A percentile compares a stretch with the other conserved stretches of the same genome.
Conservation (phyloP, 257 asterid species). For the Solanum chilense region DNA sequence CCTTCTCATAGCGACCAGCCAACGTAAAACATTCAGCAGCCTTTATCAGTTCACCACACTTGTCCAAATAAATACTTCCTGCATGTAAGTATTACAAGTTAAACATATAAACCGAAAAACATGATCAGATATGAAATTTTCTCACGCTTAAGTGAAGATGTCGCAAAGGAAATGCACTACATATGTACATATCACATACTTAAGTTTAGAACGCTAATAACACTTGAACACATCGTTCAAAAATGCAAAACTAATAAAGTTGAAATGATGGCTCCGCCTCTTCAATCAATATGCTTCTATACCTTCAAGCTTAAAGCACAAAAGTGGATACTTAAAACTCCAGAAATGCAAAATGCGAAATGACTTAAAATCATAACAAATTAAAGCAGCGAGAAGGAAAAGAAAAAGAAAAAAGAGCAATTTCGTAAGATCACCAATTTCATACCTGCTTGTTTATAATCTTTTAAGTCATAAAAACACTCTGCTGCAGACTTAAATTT, state of each 20-base stretch:
- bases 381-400: neutral
- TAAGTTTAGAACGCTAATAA: neutral
- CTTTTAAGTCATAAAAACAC: slow-evolving; percentile 47
- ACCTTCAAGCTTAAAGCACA: neutral
- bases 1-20: slow-evolving; percentile 27
- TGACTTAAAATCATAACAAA: neutral
- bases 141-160: neutral
- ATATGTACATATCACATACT: neutral
- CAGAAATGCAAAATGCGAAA: neutral
- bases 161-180: neutral
- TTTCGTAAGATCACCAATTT: neutral
- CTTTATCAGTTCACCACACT: slow-evolving; percentile 27
- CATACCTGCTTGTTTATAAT: slow-evolving; percentile 49
- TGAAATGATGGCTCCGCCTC: neutral
- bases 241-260: neutral
- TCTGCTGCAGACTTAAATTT: slow-evolving; percentile 47
- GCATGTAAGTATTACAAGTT: neutral
- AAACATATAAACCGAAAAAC: neutral
- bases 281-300: neutral
- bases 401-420: neutral
- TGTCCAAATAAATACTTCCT: slow-evolving; percentile 45
- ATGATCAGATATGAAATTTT: neutral
- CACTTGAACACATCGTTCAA: neutral
- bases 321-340: neutral
- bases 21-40: slow-evolving; percentile 48